phyloP scores from a whole-genome alignment of 768 basidiomycete genomes.

The Sporobolomyces phaffii region DNA sequence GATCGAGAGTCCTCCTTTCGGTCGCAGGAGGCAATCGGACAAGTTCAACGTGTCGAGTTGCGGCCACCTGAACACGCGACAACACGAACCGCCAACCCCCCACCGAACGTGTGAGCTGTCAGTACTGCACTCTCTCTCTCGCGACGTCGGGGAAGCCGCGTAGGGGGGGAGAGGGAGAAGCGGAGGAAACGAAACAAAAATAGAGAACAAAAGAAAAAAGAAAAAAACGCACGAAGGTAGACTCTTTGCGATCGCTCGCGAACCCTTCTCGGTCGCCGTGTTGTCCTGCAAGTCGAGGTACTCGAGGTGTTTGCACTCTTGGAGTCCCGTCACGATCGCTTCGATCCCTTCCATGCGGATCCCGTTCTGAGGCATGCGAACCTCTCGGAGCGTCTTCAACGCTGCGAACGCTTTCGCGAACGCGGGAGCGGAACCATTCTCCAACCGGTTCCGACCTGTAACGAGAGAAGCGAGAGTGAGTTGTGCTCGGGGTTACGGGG shows the following conservation, averaged over 20 bases:
- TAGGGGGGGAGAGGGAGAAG: too few species aligned
- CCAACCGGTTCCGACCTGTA: conserved; percentile 75
- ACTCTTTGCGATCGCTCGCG: conserved; percentile 59
- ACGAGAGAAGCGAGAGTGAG: too few species aligned
- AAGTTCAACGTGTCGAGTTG: conserved; percentile 72
- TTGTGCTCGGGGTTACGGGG: too few species aligned
- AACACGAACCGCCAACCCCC: too few species aligned
- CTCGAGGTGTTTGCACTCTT: conserved; percentile 60
- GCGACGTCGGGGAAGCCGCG: too few species aligned
- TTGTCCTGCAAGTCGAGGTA: conserved; percentile 85
- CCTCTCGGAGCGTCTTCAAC: conserved; percentile 72
- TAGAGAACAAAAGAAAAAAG: neutral
- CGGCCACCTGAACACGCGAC: conserved; percentile 54
- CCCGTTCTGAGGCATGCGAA: conserved; percentile 95
- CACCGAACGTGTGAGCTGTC: too few species aligned
- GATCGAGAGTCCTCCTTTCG: conserved; percentile 67
- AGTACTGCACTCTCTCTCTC: too few species aligned
- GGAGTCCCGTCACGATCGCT: conserved; percentile 67
- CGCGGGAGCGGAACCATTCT: conserved; percentile 72
- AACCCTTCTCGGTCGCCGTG: conserved; percentile 58
- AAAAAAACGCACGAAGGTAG: conserved; percentile 50
- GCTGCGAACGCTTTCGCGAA: conserved; percentile 86
- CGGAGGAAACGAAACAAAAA: too few species aligned
- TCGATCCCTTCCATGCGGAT: conserved; percentile 87
- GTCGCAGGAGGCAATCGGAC: conserved; percentile 81